These are phyloP conservation scores for Anthoceros angustus DNA, from an alignment of 225 moss, liverwort and hornwort species.

Conservation along the genomic window DNA sequence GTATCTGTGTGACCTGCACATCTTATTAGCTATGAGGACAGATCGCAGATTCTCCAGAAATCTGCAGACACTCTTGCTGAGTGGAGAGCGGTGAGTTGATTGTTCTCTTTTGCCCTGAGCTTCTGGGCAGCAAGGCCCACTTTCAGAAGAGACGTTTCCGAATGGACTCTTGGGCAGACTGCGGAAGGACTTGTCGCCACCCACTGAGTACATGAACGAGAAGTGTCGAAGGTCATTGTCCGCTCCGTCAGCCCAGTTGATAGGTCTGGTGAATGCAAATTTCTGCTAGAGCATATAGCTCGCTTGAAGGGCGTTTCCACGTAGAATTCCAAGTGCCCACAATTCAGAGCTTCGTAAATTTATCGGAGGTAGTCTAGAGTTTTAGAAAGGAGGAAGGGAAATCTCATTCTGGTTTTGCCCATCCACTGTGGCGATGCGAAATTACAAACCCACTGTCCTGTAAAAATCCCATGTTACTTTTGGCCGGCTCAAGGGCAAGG, in stretches of 20 bases:
- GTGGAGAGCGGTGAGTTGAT: slow-evolving; percentile 24
- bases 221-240: slow-evolving; percentile 79
- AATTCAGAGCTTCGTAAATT: no score
- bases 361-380: no score
- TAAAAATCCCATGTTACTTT: no score
- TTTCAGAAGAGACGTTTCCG: background rate
- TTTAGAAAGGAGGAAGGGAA: no score
- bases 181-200: slow-evolving; percentile 29
- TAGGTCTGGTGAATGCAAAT: slow-evolving; percentile 66
- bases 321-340: no score
- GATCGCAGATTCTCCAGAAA: slow-evolving; percentile 36
- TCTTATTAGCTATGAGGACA: slow-evolving; percentile 54
- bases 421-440: no score
- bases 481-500: no score
- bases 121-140: background rate
- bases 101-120: background rate
- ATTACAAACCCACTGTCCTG: no score
- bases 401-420: no score
- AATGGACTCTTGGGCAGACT: slow-evolving; percentile 21
- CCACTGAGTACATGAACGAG: slow-evolving; percentile 72
- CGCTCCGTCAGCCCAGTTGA: slow-evolving; percentile 47
- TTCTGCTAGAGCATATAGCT: slow-evolving; percentile 31
- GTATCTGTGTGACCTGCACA: slow-evolving; percentile 12
- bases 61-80: slow-evolving; percentile 35
- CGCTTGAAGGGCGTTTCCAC: slow-evolving; percentile 1